A percentile compares a stretch with the other conserved stretches of the same genome.
These are phyloP conservation scores for Mycena floridula DNA, from an alignment of 768 basidiomycete species.

Conservation along the genomic window DNA sequence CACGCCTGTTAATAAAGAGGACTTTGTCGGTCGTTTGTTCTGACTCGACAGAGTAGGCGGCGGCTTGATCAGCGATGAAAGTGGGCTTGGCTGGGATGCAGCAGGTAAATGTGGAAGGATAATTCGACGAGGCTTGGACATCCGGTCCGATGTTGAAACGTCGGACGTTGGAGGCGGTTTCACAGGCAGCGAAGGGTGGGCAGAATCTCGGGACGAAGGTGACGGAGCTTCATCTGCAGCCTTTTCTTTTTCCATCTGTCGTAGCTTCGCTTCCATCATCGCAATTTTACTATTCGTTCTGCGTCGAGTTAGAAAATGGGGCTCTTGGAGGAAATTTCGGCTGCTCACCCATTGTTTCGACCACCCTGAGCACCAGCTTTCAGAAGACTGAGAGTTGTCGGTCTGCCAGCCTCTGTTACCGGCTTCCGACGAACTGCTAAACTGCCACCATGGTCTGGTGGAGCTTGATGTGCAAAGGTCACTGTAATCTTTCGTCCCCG, in stretches of 20 bases:
- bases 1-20: constrained; percentile 15
- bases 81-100: no score
- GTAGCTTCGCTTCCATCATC: constrained; percentile 91
- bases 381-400: constrained; percentile 83
- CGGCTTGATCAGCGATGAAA: no score
- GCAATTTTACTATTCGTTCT: constrained; percentile 90
- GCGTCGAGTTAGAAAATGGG: constrained; percentile 9
- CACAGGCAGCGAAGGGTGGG: constrained; percentile 5
- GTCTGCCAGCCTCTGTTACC: constrained; percentile 54
- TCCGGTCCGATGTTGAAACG: not conserved
- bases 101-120: not conserved
- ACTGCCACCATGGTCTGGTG: constrained; percentile 28
- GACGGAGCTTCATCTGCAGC: constrained; percentile 1
- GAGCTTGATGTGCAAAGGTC: constrained; percentile 88
- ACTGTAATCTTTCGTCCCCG: constrained; percentile 86
- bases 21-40: constrained; percentile 2
- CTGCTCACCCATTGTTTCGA: constrained; percentile 43
- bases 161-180: constrained; percentile 1
- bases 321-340: not conserved
- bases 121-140: not conserved
- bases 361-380: constrained; percentile 59
- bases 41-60: not conserved
- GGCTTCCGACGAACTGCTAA: constrained; percentile 28
- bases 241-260: constrained; percentile 57
- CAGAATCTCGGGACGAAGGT: constrained; percentile 4